Percentiles rank a stretch among this genome's conserved stretches.
Conservation (phyloP, 2,329 filamentous ascomycete species). For the Seiridium unicorne region DNA sequence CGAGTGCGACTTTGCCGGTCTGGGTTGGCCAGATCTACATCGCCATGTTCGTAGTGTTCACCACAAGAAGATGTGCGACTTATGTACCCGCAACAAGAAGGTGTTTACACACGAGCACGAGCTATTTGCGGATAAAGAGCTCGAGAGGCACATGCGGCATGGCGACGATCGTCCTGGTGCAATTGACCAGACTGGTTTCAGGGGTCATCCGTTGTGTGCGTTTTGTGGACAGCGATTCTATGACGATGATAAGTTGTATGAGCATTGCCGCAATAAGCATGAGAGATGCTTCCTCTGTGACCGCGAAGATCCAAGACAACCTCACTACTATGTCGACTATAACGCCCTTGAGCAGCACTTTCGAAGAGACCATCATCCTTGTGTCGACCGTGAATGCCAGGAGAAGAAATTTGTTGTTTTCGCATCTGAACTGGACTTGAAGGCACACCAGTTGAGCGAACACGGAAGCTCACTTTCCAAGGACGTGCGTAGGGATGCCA, state of each 20-base stretch:
- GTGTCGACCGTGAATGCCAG: conserved; percentile 79
- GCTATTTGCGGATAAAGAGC: conserved; percentile 76
- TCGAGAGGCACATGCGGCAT: conserved; percentile 83
- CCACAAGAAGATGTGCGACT: conserved; percentile 61
- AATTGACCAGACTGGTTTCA: conserved; percentile 91
- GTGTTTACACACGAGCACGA: conserved; percentile 98
- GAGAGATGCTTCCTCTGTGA: conserved; percentile 96
- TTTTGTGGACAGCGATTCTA: conserved; percentile 95
- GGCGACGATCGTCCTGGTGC: conserved; percentile 91
- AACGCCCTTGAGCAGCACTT: conserved; percentile 85
- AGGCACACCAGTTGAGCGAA: conserved; percentile 83
- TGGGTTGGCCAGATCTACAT: conserved; percentile 74
- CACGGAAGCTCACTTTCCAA: conserved; percentile 82
- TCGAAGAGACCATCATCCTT: conserved; percentile 81
- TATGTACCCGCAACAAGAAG: conserved; percentile 83
- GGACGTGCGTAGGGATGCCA: conserved; percentile 77
- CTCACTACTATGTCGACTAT: conserved; percentile 91
- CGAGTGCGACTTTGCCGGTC: conserved; percentile 71
- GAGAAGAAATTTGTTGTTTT: conserved; percentile 99
- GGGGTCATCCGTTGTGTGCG: conserved; percentile 88
- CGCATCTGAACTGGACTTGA: conserved; percentile 89
- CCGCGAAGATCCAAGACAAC: conserved; percentile 63
- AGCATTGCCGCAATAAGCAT: conserved; percentile 90
- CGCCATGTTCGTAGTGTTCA: conserved; percentile 80
- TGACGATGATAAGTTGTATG: conserved; percentile 90